Evolutionary conservation across 2,329 filamentous ascomycete genomes (phyloP), one percentile per base, ranked within the genome.

Genomic region (Fusarium buharicum): DNA sequence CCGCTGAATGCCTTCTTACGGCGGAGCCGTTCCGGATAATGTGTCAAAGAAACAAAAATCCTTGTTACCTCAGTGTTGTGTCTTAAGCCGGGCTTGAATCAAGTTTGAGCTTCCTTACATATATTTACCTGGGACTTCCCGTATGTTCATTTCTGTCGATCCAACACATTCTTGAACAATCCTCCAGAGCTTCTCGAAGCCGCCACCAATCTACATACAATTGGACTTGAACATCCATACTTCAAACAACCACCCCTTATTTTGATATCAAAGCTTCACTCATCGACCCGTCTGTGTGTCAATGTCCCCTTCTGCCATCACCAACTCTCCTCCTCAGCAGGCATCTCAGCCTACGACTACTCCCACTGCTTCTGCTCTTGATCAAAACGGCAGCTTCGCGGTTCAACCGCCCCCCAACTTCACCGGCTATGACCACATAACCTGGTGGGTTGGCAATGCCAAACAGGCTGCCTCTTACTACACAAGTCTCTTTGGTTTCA

Each of bases 381-480:
- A 73, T 36, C 70, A 73, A 38, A 84, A 84, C 70, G 81, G 81
- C 69, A 55, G 47, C 38, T 84, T 81, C 69, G 81, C 83, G 59
- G 79, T 86, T 41, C 81, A 84, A 69, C 78, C 82, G 69, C 69
- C 79, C 69, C 60, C 77, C 70, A 84, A 82, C 73, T 93, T 96
- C 80, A 86, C 86, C 59, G 93, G 92, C 73, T 97, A 97, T 76
- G 92, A 97, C 78, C 91, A 97, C 77, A 86, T 97, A 53, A 93
- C 92, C 68, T 97, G 93, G 93, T 97, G 92, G 81, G 94, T 97
- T 27, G 93, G 93, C 74, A 98, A 98, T 74, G 93, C 94, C 70
- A 97, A 97, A 79, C 93, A 97, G 81, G 92, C 93, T 3, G 93
- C 93, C 34, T 85, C 90, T 13, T 97, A 92, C 80, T 97, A 97